These are phyloP conservation scores for Candida maesae DNA, from an alignment of 805 yeast genomes.

Conservation along the genomic window DNA sequence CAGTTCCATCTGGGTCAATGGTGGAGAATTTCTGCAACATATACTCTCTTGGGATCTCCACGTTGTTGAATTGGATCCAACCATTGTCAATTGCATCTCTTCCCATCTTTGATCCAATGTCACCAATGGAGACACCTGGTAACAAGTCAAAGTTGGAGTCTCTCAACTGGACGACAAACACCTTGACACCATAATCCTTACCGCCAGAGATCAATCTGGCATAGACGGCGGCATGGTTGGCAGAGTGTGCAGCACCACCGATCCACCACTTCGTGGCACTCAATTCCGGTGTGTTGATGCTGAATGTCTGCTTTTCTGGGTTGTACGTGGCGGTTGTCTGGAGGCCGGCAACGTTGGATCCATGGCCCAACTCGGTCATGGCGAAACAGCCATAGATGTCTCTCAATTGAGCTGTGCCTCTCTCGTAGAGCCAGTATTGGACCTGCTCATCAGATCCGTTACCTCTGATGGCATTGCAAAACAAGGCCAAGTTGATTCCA, in stretches of 20 bases:
- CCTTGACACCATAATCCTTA: constrained; percentile 87
- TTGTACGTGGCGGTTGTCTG: constrained; percentile 91
- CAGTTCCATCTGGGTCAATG: constrained; percentile 67
- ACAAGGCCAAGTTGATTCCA: constrained; percentile 86
- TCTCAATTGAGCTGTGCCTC: constrained; percentile 57
- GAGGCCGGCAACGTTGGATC: constrained; percentile 88
- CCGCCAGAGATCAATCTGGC: constrained; percentile 80
- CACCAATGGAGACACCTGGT: constrained; percentile 84
- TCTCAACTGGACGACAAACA: constrained; percentile 91
- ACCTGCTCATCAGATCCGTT: constrained; percentile 85
- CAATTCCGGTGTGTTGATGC: constrained; percentile 80
- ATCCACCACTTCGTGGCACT: constrained; percentile 99
- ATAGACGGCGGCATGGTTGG: constrained; percentile 79
- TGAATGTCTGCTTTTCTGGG: constrained; percentile 57
- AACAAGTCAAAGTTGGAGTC: constrained; percentile 56
- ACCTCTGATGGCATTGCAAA: constrained; percentile 76
- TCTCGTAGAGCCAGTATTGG: constrained; percentile 72
- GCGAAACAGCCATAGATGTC: constrained; percentile 79
- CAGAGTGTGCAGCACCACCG: constrained; percentile 95
- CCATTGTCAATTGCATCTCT: constrained; percentile 95
- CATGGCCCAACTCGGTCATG: constrained; percentile 92
- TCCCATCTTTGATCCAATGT: constrained; percentile 94
- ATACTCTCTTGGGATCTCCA: constrained; percentile 65
- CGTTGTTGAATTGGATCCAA: constrained; percentile 88
- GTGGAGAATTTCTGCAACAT: constrained; percentile 79